Evolutionary conservation across 129 eudicot species (phyloP).

Genomic region (Artemisia annua): DNA sequence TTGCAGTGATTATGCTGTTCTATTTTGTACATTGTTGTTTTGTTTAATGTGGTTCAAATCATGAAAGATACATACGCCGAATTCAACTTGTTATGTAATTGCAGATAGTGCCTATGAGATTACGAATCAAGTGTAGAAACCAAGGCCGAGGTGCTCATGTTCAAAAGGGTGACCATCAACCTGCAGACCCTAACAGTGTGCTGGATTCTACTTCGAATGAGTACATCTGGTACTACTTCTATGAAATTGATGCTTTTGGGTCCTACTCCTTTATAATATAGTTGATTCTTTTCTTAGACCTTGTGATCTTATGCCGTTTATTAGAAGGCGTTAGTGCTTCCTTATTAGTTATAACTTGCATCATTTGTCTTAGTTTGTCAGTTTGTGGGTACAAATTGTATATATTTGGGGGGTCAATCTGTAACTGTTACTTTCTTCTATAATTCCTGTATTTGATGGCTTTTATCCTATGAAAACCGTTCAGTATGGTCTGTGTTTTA

Average conservation of each 20-base stretch:
- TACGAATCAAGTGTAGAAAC: slow-evolving; percentile 53
- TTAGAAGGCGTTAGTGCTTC: neutral
- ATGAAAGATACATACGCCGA: neutral
- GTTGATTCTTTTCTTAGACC: slow-evolving; percentile 3
- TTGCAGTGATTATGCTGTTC: neutral
- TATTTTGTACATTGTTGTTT: neutral
- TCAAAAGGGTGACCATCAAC: slow-evolving; percentile 28
- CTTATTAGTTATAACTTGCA: neutral
- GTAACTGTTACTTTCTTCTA: no score
- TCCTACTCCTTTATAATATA: no score
- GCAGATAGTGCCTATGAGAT: slow-evolving; percentile 69
- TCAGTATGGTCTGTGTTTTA: no score
- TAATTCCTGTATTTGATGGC: neutral
- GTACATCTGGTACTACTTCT: slow-evolving; percentile 56
- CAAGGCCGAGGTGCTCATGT: slow-evolving; percentile 32
- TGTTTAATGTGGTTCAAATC: neutral
- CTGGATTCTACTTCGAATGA: slow-evolving; percentile 45
- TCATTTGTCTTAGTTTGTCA: neutral
- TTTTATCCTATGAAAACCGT: no score
- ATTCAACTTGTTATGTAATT: neutral
- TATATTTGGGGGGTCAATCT: no score
- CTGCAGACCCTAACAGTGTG: slow-evolving; percentile 24
- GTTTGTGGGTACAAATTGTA: neutral
- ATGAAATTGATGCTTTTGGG: neutral
- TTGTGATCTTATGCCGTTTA: neutral